Base-by-base conservation (phyloP, 2,329 filamentous ascomycete genomes). In the Alternaria atra region DNA sequence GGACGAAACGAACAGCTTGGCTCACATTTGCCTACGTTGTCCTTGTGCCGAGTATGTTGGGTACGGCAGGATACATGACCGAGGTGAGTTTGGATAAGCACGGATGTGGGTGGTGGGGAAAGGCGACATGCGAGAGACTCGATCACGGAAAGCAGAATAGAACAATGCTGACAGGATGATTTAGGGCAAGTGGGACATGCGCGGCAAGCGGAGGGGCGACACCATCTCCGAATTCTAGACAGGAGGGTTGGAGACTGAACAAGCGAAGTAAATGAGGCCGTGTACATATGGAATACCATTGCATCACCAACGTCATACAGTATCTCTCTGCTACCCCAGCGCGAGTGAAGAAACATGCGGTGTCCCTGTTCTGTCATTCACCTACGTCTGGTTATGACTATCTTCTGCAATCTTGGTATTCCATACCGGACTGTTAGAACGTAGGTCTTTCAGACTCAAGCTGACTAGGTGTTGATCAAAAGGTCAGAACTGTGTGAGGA, bases 191-290 rank as follows among this genome's bases (percentile, higher is more conserved):
- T 97, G 84, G 79, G 86, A 96, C 50, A 79, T 97, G 71, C 88
- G 93, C 71, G 94, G 89, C 59, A 98, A 98, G 90, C 86, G 92
- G 79, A 91, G 87, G 80, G 94, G 93, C 55, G 94, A 98, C 77
- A 85, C 90, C n/a, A 85, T 96, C 73, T 83, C 84, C 56, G 94
- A 98, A 81, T 94, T 86, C 79, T 98, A 73, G 58, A 61, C 44
- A n/a, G 13, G 9, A 5, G 17, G 10, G 47, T n/a, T 6, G n/a
- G 27, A 27, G 29, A 52, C 43, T 17, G 27, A 44, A 32, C 50
- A 48, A 57, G 23, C 23, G n/a, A 2, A 29, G 46, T 0, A 2
- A 32, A 8, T 2, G 6, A n/a, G 12, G 29, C 34, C 44, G 59
- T 65, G 62, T 69, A 70, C 60, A 65, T 67, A 61, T 60, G 48